Percentiles rank a stretch among this genome's conserved stretches.
Evolutionary conservation across 129 eudicot species (phyloP).

Genomic region (Cynara cardunculus): DNA sequence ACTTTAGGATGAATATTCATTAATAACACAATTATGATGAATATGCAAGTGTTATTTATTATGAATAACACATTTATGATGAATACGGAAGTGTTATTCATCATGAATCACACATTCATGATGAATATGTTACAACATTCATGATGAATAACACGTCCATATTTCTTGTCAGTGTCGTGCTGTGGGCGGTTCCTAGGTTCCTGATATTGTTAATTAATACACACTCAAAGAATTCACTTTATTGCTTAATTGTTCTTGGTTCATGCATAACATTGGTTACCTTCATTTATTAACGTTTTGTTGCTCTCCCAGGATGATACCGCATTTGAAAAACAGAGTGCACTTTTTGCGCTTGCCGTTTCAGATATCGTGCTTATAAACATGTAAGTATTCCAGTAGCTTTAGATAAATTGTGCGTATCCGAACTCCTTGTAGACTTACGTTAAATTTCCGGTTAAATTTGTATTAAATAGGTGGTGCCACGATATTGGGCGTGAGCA

Average conservation of each 20-base stretch:
- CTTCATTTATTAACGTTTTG: neutral
- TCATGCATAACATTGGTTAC: neutral
- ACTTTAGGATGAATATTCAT: neutral
- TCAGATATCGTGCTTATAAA: conserved; percentile 96
- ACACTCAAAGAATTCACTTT: neutral
- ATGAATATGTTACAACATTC: too few relatives aligned
- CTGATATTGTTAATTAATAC: neutral
- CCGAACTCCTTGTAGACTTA: neutral
- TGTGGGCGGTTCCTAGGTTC: neutral
- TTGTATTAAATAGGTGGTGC: conserved; percentile 62
- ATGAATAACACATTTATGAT: too few relatives aligned
- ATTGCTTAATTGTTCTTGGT: neutral
- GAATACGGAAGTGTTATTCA: too few relatives aligned
- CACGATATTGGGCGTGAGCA: conserved; percentile 97
- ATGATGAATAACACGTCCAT: neutral
- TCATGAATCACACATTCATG: too few relatives aligned
- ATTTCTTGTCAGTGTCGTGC: neutral
- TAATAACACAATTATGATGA: neutral
- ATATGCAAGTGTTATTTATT: neutral
- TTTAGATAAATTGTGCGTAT: neutral
- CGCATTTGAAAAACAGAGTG: conserved; percentile 94
- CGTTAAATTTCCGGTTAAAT: neutral
- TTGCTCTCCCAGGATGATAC: conserved; percentile 74
- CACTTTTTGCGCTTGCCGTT: conserved; percentile 96
- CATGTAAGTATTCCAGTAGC: conserved; percentile 56